Evolutionary conservation across 768 basidiomycete species (phyloP).

Genomic region (Naganishia vaughanmartiniae): DNA sequence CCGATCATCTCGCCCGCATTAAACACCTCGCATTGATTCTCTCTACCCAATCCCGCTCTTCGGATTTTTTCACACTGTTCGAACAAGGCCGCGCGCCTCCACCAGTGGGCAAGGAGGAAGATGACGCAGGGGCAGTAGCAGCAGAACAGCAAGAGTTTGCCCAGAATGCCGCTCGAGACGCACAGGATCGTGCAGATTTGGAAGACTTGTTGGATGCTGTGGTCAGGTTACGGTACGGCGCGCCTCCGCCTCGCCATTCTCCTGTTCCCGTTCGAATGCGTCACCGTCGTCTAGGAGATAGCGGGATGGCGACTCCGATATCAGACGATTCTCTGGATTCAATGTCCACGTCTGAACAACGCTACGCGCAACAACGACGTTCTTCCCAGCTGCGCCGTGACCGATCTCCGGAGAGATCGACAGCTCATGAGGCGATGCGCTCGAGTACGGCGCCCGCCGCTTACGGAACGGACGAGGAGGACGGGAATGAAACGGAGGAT

Average conservation of each 20-base stretch:
- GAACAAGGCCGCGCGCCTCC: slow-evolving; percentile 15
- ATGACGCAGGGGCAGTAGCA: background rate
- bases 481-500: background rate
- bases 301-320: background rate
- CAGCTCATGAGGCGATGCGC: background rate
- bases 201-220: background rate
- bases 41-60: slow-evolving; percentile 45
- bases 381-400: background rate
- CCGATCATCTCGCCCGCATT: slow-evolving; percentile 41
- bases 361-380: background rate
- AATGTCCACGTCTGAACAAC: background rate
- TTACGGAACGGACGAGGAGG: background rate
- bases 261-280: background rate
- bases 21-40: slow-evolving; percentile 49
- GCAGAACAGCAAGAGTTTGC: background rate
- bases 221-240: background rate
- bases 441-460: background rate
- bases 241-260: background rate
- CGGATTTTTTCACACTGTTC: slow-evolving; percentile 28
- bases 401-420: background rate
- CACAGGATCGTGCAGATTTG: slow-evolving; percentile 1
- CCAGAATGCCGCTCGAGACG: background rate
- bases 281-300: background rate
- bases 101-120: background rate
- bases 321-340: background rate